These are phyloP conservation scores for Metarhizium guizhouense DNA, from an alignment of 2,329 filamentous ascomycete species.

Conservation along the genomic window DNA sequence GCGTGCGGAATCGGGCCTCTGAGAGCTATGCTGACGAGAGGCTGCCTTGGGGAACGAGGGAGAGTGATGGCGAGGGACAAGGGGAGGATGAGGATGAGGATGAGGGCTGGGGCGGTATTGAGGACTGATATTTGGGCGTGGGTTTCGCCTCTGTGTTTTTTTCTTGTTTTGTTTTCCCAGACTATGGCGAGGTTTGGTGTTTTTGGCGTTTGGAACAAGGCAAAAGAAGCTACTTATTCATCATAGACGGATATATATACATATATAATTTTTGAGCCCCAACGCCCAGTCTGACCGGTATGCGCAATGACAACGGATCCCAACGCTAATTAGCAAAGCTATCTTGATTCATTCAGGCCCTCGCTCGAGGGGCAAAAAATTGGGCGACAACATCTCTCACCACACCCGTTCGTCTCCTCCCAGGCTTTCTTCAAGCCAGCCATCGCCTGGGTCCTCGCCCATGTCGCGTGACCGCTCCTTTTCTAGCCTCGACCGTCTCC, in stretches of 20 bases:
- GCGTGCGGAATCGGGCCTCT: constrained; percentile 58
- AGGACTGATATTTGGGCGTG: constrained; percentile 42
- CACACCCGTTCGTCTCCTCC: constrained; percentile 18
- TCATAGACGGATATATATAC: not conserved
- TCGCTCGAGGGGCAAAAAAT: not conserved
- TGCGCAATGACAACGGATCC: not conserved
- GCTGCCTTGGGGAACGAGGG: constrained; percentile 46
- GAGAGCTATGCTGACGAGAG: constrained; percentile 68
- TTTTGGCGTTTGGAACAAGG: not conserved
- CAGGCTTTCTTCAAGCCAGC: constrained; percentile 18
- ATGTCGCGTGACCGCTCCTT: constrained; percentile 31
- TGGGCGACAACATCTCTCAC: constrained; percentile 10
- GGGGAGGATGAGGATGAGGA: constrained; percentile 22
- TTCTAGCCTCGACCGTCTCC: constrained; percentile 31
- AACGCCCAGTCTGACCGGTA: not conserved
- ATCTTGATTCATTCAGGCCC: not conserved
- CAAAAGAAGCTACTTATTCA: not conserved
- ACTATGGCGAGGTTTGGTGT: not conserved
- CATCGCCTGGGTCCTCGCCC: constrained; percentile 26
- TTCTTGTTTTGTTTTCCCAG: not conserved
- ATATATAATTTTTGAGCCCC: not conserved
- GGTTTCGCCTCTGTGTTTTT: not conserved
- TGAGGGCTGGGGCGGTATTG: constrained; percentile 59
- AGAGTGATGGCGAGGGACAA: constrained; percentile 28
- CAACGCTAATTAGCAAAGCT: not conserved